Conservation (phyloP, 2,329 filamentous ascomycete genomes). For the Graphiopsis chlorocephala region DNA sequence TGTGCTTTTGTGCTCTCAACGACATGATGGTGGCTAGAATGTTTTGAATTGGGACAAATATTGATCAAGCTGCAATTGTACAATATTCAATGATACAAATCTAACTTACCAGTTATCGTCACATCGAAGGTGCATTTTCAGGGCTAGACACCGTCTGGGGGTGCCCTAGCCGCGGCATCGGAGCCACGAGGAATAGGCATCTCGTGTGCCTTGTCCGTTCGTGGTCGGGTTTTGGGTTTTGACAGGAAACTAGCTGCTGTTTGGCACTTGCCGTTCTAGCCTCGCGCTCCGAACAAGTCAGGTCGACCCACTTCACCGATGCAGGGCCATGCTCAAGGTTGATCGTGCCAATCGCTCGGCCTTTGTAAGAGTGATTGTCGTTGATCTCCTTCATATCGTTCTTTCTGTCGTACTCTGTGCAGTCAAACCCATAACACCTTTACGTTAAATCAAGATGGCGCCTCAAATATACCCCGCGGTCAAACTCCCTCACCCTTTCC, state of each 20-base stretch:
- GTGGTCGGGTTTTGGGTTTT: conserved; percentile 5
- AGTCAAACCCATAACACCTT: neutral
- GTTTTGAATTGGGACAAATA: neutral
- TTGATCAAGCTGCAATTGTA: neutral
- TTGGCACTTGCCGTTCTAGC: conserved; percentile 12
- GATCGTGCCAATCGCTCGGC: neutral
- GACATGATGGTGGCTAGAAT: neutral
- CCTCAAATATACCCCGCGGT: conserved; percentile 34
- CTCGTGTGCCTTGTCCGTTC: neutral
- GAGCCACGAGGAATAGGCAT: conserved; percentile 4
- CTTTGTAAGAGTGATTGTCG: neutral
- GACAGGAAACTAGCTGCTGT: conserved; percentile 2
- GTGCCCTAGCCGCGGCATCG: conserved; percentile 13
- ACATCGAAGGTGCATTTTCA: neutral
- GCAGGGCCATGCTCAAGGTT: conserved; percentile 2
- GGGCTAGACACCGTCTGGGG: neutral
- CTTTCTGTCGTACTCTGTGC: neutral
- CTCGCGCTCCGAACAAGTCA: neutral
- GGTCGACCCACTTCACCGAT: neutral
- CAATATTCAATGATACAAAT: neutral
- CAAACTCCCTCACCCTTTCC: conserved; percentile 48
- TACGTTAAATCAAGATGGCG: neutral
- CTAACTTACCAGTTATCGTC: neutral
- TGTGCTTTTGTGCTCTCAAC: neutral
- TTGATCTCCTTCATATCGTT: neutral